These are phyloP conservation scores for Blakeslea trispora DNA, from an alignment of 371 early-diverging fungal species.

Conservation along the genomic window DNA sequence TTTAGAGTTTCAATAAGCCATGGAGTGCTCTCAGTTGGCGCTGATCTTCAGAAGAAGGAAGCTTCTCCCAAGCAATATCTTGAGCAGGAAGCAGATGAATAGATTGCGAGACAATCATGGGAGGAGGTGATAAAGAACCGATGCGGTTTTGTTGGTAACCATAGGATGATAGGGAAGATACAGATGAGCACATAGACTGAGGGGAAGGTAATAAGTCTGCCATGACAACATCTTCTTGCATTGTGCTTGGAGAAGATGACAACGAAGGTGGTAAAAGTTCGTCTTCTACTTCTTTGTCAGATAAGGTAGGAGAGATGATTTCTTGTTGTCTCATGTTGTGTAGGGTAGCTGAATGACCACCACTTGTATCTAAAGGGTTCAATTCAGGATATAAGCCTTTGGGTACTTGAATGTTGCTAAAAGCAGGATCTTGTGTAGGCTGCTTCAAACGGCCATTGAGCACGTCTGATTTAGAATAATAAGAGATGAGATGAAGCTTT, in stretches of 20 bases:
- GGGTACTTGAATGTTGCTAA: slow-evolving; percentile 55
- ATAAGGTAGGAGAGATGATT: slow-evolving; percentile 5
- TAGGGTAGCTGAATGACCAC: slow-evolving; percentile 48
- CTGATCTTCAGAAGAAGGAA: slow-evolving; percentile 48
- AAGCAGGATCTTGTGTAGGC: slow-evolving; percentile 54
- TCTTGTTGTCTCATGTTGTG: slow-evolving; percentile 20
- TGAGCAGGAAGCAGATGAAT: slow-evolving; percentile 16
- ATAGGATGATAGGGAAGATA: slow-evolving; percentile 1
- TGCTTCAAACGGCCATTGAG: slow-evolving; percentile 52
- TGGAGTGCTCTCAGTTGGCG: slow-evolving; percentile 47
- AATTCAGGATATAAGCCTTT: slow-evolving; percentile 69
- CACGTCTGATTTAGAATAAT: slow-evolving; percentile 80
- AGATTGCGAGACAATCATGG: too few species aligned
- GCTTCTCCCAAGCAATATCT: slow-evolving; percentile 39
- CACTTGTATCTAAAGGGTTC: slow-evolving; percentile 50
- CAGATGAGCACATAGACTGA: slow-evolving; percentile 9
- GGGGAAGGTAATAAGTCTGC: slow-evolving; percentile 16
- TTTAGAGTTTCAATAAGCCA: slow-evolving; percentile 38
- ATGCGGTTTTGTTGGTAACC: too few species aligned
- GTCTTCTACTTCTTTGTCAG: slow-evolving; percentile 3
- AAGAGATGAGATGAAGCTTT: slow-evolving; percentile 86
- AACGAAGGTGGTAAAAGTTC: slow-evolving; percentile 21
- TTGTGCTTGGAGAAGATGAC: slow-evolving; percentile 11
- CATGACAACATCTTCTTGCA: slow-evolving; percentile 14
- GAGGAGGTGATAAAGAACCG: not conserved